Conservation (phyloP, 495 filamentous ascomycete species). For the Penicillium pancosmium region DNA sequence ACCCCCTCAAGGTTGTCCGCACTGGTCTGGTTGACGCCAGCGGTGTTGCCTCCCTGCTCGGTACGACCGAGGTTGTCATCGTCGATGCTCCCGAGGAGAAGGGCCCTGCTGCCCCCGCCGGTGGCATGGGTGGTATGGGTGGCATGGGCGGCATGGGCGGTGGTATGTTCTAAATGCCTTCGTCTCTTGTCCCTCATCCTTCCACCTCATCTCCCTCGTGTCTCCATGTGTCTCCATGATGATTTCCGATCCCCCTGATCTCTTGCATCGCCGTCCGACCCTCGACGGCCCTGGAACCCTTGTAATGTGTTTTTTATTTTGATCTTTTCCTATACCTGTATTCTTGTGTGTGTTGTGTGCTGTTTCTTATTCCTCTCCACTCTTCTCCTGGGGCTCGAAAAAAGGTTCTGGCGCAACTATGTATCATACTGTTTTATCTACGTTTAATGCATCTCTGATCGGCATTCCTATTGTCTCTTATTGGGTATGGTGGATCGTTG, state of each 20-base stretch:
- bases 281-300: slow-evolving; percentile 27
- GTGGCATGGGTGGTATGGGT: slow-evolving; percentile 68
- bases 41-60: slow-evolving; percentile 94
- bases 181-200: background rate
- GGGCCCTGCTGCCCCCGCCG: slow-evolving; percentile 62
- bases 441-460: slow-evolving; percentile 20
- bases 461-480: background rate
- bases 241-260: slow-evolving; percentile 23
- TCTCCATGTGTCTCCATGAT: slow-evolving; percentile 4
- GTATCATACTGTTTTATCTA: slow-evolving; percentile 30
- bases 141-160: slow-evolving; percentile 68
- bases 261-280: slow-evolving; percentile 48
- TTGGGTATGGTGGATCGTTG: background rate
- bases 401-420: slow-evolving; percentile 31
- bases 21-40: slow-evolving; percentile 92
- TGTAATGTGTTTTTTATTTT: slow-evolving; percentile 39
- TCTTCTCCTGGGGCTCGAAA: slow-evolving; percentile 23
- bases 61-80: slow-evolving; percentile 97
- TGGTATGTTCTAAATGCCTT: slow-evolving; percentile 50
- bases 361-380: slow-evolving; percentile 27
- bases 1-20: slow-evolving; percentile 98
- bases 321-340: slow-evolving; percentile 36
- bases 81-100: slow-evolving; percentile 96
- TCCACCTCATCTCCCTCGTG: background rate
- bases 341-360: slow-evolving; percentile 22